Conservation (phyloP, 208 protist genomes). For the Paratrypanosoma confusum region DNA sequence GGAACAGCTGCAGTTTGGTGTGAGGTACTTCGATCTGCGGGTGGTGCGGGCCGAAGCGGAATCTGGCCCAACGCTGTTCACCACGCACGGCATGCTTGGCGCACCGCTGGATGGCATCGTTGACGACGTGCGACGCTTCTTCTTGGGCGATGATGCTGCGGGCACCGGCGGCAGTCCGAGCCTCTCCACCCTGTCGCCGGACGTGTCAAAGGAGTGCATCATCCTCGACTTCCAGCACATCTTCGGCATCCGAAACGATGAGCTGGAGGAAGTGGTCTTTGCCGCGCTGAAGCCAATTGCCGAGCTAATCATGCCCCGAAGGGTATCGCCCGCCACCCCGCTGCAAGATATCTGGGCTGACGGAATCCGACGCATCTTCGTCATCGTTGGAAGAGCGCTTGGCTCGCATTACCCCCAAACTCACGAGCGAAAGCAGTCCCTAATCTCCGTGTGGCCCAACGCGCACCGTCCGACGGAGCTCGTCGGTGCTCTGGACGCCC, state of each 20-base stretch:
- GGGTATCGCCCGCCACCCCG: slow-evolving; percentile 14
- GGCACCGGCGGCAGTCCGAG: too few relatives aligned
- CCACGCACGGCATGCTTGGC: slow-evolving; percentile 24
- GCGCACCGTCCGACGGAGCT: slow-evolving; percentile 7
- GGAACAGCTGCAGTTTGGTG: slow-evolving; percentile 34
- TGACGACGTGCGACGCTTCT: slow-evolving; percentile 15
- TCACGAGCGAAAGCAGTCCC: slow-evolving; percentile 6
- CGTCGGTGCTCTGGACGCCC: slow-evolving; percentile 10
- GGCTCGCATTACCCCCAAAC: slow-evolving; percentile 6
- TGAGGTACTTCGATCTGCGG: slow-evolving; percentile 44
- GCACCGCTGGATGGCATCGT: slow-evolving; percentile 16
- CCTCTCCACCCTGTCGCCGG: too few relatives aligned
- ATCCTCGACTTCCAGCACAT: slow-evolving; percentile 51
- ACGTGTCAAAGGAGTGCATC: slow-evolving; percentile 40
- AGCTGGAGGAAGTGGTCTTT: slow-evolving; percentile 13
- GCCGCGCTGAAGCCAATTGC: slow-evolving; percentile 10
- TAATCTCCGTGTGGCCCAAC: slow-evolving; percentile 34
- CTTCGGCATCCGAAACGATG: slow-evolving; percentile 5
- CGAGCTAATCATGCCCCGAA: slow-evolving; percentile 15
- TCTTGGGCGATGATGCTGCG: slow-evolving; percentile 4
- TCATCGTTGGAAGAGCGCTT: slow-evolving; percentile 22
- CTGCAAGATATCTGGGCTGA: slow-evolving; percentile 17
- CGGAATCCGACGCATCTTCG: slow-evolving; percentile 21
- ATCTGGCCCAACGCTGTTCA: slow-evolving; percentile 11
- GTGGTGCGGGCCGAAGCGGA: slow-evolving; percentile 7